Evolutionary conservation across 495 filamentous ascomycete genomes (phyloP), one percentile per base, ranked within the genome.

Genomic region (Penicillium fimorum): DNA sequence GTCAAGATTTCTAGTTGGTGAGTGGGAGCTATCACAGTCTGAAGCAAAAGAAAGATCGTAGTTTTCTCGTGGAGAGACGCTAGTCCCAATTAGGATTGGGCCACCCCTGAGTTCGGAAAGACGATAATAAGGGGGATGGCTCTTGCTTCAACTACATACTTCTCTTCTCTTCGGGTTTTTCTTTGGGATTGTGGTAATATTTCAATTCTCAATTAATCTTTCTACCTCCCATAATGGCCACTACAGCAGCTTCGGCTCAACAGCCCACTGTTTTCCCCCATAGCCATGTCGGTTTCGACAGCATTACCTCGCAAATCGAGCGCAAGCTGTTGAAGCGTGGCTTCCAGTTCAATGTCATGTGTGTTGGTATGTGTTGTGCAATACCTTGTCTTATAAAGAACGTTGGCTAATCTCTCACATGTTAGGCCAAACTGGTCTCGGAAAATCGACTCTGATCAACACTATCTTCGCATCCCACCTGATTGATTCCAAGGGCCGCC

Each of bases 301-400:
- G 94, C 78, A 97, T 97, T 77, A 96, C 92, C 55, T 89, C 86
- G 35, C 92, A 97, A 79, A 97, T 97, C 65, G 93, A 98, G 84
- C 87, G 89, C 77, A 99, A 99, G 86, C 89, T 99, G 64, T 78
- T 99, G 75, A 99, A 99, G 84, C 92, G 94, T 72, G 94, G 94
- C 64, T 99, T 99, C 76, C 94, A 99, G 76, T 99, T 99, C 84
- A 99, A 99, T 75, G 87, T 99, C 65, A 99, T 99, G 77, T 97
- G 95, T 76, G 94, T 99, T 76, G 94, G 94, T 98, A 80, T 70
- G 93, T 86, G 38, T 50, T 53, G 24, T 18, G 33, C 22, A 44
- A 29, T 17, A 27, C 12, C 35, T 29, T 35, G 0, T 4, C 33
- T 30, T 17, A 2, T 10, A 5, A 33, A 51, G 15, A 9, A 2